Evolutionary conservation across 441 rosid species (phyloP).

Genomic region (Adansonia grandidieri): DNA sequence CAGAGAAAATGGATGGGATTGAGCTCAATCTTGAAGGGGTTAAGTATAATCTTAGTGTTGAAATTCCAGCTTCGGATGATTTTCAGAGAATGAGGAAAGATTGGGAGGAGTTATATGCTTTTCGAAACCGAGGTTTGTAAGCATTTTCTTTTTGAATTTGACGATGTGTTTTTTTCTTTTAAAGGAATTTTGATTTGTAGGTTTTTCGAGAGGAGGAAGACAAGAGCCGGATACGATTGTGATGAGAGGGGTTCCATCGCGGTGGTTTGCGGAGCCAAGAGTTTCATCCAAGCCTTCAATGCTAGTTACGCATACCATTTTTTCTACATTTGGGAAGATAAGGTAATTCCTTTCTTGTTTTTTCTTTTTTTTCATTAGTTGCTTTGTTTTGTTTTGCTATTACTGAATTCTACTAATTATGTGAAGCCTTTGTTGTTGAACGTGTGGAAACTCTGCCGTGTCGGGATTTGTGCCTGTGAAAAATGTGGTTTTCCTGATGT

Average conservation of each 20-base stretch:
- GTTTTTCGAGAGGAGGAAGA: conserved; percentile 61
- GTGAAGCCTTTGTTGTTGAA: conserved; percentile 12
- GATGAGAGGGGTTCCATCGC: conserved; percentile 75
- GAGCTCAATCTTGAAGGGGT: conserved; percentile 83
- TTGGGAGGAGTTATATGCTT: conserved; percentile 78
- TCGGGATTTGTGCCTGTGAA: background rate
- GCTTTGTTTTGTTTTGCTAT: background rate
- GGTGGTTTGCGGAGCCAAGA: conserved; percentile 96
- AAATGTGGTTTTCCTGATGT: background rate
- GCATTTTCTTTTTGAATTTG: background rate
- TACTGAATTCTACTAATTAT: conserved; percentile 15
- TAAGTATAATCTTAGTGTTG: conserved; percentile 65
- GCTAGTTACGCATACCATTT: conserved; percentile 87
- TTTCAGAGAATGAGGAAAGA: conserved; percentile 71
- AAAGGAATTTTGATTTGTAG: conserved; percentile 35
- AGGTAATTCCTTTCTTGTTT: conserved; percentile 45
- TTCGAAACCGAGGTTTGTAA: conserved; percentile 54
- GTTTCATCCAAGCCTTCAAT: conserved; percentile 94
- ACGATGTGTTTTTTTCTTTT: conserved; percentile 19
- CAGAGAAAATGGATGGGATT: conserved; percentile 82
- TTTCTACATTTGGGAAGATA: conserved; percentile 84
- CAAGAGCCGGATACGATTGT: conserved; percentile 80
- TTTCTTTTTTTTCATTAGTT: background rate
- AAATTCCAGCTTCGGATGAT: conserved; percentile 66
- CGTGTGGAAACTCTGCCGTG: background rate